phyloP scores from a whole-genome alignment of 2,329 filamentous ascomycete species.

The Leptographium galeiforme region DNA sequence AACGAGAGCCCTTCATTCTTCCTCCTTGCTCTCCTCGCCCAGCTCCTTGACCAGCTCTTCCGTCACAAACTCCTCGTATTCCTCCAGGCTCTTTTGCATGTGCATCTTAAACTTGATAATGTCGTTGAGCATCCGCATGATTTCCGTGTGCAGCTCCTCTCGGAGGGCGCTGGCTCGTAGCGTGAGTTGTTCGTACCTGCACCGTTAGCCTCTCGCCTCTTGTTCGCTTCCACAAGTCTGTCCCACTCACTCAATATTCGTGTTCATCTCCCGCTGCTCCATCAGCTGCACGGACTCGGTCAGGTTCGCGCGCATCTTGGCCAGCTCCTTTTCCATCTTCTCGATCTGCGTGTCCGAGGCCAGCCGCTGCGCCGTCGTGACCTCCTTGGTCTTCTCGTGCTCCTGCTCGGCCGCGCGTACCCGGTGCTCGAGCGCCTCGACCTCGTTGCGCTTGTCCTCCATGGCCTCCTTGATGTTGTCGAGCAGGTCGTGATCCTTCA shows the following conservation, averaged over 20 bases:
- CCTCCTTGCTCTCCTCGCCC: conserved; percentile 39
- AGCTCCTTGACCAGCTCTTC: conserved; percentile 84
- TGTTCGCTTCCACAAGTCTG: not conserved
- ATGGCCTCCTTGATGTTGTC: conserved; percentile 94
- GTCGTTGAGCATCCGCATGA: conserved; percentile 91
- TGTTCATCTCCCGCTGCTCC: conserved; percentile 93
- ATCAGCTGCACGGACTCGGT: conserved; percentile 80
- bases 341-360: conserved; percentile 89
- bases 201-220: not conserved
- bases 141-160: conserved; percentile 96
- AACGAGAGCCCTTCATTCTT: not conserved
- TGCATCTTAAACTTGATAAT: conserved; percentile 98
- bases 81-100: conserved; percentile 80
- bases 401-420: conserved; percentile 83
- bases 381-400: conserved; percentile 85
- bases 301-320: conserved; percentile 74
- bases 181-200: conserved; percentile 81
- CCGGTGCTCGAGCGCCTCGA: conserved; percentile 80
- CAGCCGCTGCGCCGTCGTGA: conserved; percentile 73
- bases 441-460: conserved; percentile 85
- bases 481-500: conserved; percentile 86
- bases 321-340: conserved; percentile 97
- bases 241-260: conserved; percentile 70
- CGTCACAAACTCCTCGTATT: conserved; percentile 86
- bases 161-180: conserved; percentile 68